These are phyloP conservation scores for Rhodamnia rubescens DNA, from an alignment of 345 rosid species.

Conservation along the genomic window DNA sequence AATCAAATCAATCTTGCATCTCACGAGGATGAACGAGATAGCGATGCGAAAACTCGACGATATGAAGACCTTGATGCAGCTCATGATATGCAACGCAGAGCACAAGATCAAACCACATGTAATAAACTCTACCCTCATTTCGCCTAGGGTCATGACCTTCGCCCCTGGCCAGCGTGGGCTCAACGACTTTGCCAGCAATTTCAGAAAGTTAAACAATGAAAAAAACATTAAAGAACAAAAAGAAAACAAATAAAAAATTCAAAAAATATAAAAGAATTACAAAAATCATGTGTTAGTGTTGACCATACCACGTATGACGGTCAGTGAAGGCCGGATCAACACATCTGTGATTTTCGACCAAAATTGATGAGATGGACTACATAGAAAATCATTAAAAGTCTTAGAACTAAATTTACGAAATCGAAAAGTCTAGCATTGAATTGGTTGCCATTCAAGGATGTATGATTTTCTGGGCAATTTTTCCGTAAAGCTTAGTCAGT, in stretches of 20 bases:
- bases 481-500: background rate
- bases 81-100: background rate
- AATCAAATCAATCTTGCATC: background rate
- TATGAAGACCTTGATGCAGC: background rate
- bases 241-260: background rate
- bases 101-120: background rate
- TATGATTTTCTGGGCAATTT: background rate
- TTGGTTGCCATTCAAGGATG: background rate
- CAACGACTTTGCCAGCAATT: accelerated
- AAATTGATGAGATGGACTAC: background rate
- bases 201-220: background rate
- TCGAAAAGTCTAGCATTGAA: background rate
- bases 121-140: background rate
- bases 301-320: background rate
- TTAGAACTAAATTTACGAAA: background rate
- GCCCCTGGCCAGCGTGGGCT: background rate
- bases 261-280: background rate
- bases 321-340: accelerated
- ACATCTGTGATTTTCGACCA: background rate
- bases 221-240: background rate
- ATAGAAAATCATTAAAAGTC: background rate
- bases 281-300: background rate
- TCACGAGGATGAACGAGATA: background rate
- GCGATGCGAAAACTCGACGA: background rate
- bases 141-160: background rate